Conservation (phyloP, 2,329 filamentous ascomycete genomes). For the Hypoxylon sp. region DNA sequence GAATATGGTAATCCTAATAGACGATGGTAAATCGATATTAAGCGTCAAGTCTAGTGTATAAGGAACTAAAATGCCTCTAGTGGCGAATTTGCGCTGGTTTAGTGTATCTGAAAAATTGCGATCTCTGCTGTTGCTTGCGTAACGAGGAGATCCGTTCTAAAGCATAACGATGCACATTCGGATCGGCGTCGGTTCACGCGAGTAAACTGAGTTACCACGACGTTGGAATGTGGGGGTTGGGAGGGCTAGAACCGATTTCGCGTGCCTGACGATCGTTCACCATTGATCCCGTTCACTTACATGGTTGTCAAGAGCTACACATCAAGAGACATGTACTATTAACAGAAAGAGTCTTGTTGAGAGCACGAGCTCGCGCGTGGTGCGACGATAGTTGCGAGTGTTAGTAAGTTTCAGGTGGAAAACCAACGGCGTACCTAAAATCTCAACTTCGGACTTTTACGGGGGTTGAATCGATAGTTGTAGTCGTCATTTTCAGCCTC, state of each 20-base stretch:
- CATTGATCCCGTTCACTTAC: slow-evolving; percentile 22
- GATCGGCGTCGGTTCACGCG: slow-evolving; percentile 31
- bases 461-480: slow-evolving; percentile 9
- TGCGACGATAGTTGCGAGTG: not conserved
- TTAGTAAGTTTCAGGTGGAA: not conserved
- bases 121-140: slow-evolving; percentile 2
- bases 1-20: not conserved
- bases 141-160: slow-evolving; percentile 1
- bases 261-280: slow-evolving; percentile 43
- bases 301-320: slow-evolving; percentile 11
- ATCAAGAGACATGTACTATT: not conserved
- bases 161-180: slow-evolving; percentile 15
- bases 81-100: not conserved
- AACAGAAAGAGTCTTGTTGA: not conserved
- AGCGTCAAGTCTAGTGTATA: not conserved
- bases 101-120: not conserved
- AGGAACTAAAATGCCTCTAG: not conserved
- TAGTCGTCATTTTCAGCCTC: slow-evolving; percentile 31
- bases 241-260: slow-evolving; percentile 33
- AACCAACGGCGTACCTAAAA: slow-evolving; percentile 5
- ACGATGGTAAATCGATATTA: too few species aligned
- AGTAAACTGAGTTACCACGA: slow-evolving; percentile 29
- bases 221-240: slow-evolving; percentile 33
- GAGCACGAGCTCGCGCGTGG: not conserved
- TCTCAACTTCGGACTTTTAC: slow-evolving; percentile 20